These are phyloP conservation scores for Perilla frutescens DNA, from an alignment of 257 asterid species.

Conservation along the genomic window DNA sequence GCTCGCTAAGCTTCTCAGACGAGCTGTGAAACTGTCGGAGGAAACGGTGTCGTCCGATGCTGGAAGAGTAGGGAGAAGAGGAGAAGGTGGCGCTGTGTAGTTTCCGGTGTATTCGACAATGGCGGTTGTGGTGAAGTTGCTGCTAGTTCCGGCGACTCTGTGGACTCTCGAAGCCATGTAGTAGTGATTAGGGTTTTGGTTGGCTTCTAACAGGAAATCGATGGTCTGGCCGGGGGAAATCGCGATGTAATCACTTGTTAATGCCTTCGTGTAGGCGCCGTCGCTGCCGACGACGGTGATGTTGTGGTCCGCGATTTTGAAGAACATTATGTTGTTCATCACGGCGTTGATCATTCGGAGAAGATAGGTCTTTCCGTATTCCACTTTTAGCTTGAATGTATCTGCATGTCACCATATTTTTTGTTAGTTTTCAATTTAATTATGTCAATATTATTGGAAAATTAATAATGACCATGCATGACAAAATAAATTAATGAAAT, in stretches of 20 bases:
- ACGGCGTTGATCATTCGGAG: slow-evolving; percentile 55
- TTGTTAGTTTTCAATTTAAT: too few species aligned
- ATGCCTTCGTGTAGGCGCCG: slow-evolving; percentile 52
- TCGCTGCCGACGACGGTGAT: slow-evolving; percentile 62
- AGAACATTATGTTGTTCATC: slow-evolving; percentile 61
- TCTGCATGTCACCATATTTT: slow-evolving; percentile 33
- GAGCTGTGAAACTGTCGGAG: slow-evolving; percentile 35
- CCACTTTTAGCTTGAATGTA: slow-evolving; percentile 48
- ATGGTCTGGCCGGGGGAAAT: slow-evolving; percentile 67
- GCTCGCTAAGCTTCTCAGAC: slow-evolving; percentile 42
- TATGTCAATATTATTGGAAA: too few species aligned
- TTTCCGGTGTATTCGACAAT: slow-evolving; percentile 45
- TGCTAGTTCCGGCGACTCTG: background rate
- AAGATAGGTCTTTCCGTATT: slow-evolving; percentile 48
- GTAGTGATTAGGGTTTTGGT: slow-evolving; percentile 53
- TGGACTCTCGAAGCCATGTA: slow-evolving; percentile 63
- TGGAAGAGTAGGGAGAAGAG: slow-evolving; percentile 36
- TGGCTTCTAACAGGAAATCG: slow-evolving; percentile 52
- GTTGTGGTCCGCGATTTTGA: slow-evolving; percentile 53
- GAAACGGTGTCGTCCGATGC: slow-evolving; percentile 41
- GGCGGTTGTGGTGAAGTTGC: slow-evolving; percentile 52
- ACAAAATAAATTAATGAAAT: too few species aligned
- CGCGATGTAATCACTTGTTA: slow-evolving; percentile 41
- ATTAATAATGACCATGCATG: too few species aligned
- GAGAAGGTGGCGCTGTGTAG: slow-evolving; percentile 36